Base-by-base conservation (phyloP, 495 filamentous ascomycete genomes). In the Umbilicaria muhlenbergii region DNA sequence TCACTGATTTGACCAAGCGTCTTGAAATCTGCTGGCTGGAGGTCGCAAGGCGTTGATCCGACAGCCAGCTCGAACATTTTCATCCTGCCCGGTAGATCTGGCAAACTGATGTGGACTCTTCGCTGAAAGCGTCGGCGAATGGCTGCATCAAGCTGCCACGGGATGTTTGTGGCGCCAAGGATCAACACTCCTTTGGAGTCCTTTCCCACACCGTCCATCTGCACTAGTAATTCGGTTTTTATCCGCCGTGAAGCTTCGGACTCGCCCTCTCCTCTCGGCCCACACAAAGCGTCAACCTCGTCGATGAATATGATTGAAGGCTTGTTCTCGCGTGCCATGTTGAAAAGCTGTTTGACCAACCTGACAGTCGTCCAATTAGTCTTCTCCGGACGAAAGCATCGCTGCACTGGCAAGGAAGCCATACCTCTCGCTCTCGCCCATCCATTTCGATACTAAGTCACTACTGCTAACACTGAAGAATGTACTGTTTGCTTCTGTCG, bases 301-400 rank as follows among this genome's bases (percentile, higher is more conserved):
- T 99, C 91, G 59, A 99, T 96, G 65, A 99, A 99, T 61, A 99
- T 94, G 57, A 99, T 96, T 5, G 87, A 87, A 0, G 91, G 91
- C 52, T 85, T 94, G 63, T 96, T 99, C 59, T 99, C 91, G 56
- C 91, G 81, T 1, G 91, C 91, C 85, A 99, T 94, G 47, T 80
- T 86, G 66, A 98, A 98, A 19, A 98, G 72, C 54, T 95, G 87
- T 60, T 95, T 95, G 32, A 98, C 92, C 50, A 98, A 71, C 58
- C 89, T 94, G 51, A 19, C 28, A 15, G n/a, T 47, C 11, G 0
- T 12, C 35, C 32, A 47, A 43, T 53, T 16, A 51, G 51, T 42
- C 38, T 21, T 40, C 34, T 13, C 47, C 38, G 11, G 34, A 11
- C 34, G 32, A 13, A 16, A 7, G 12, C 24, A 8, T 28, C 24